Evolutionary conservation across 352 stramenopile species (phyloP).

Genomic region (Elongisporangium prolatum): DNA sequence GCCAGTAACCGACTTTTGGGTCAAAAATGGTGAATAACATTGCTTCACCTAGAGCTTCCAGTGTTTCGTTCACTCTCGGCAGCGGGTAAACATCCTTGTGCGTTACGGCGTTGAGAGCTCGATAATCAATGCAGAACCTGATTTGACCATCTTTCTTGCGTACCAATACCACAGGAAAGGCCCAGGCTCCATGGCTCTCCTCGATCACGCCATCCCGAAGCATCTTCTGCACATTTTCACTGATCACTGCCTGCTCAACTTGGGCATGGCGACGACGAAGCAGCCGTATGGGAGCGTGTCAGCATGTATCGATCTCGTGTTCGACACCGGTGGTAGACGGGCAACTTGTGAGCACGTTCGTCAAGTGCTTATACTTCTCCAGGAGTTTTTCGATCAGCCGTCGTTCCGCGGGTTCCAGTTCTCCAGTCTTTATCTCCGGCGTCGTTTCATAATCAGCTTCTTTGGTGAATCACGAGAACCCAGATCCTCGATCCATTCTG

Average conservation of each 20-base stretch:
- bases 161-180: no score
- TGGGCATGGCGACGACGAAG: conserved; percentile 1
- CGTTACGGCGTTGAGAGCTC: conserved; percentile 12
- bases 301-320: conserved; percentile 16
- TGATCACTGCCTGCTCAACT: conserved; percentile 9
- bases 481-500: conserved; percentile 1
- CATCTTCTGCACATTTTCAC: conserved; percentile 9
- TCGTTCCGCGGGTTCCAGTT: not conserved
- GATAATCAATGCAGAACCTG: conserved; percentile 22
- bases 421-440: conserved; percentile 4
- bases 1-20: conserved; percentile 13
- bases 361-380: conserved; percentile 2
- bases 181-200: conserved; percentile 9
- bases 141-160: no score
- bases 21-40: conserved; percentile 12
- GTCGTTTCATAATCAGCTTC: conserved; percentile 5
- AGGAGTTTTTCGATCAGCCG: conserved; percentile 7
- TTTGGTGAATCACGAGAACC: not conserved
- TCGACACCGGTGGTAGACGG: conserved; percentile 5
- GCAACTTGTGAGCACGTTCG: conserved; percentile 1
- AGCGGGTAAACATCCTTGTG: conserved; percentile 21
- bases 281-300: conserved; percentile 10
- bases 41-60: conserved; percentile 10
- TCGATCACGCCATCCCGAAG: conserved; percentile 13
- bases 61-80: conserved; percentile 17